These are phyloP conservation scores for Arthrobotrys megalospora DNA, from an alignment of 2,329 filamentous ascomycete genomes.

Conservation along the genomic window DNA sequence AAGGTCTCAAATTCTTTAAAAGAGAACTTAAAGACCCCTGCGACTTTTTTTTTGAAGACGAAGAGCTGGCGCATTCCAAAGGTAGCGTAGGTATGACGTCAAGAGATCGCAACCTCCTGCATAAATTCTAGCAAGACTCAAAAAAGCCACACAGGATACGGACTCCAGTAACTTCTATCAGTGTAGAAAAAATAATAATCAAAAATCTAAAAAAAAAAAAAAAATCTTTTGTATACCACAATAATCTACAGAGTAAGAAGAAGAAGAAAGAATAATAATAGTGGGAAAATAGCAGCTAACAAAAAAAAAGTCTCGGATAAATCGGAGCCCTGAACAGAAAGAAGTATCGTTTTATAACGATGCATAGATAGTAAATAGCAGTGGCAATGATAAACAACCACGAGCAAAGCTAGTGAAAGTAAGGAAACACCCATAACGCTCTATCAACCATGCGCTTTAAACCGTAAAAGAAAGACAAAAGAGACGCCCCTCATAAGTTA, in stretches of 20 bases:
- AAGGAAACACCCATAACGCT: constrained; percentile 58
- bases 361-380: neutral
- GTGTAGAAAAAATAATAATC: neutral
- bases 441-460: constrained; percentile 45
- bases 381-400: constrained; percentile 9
- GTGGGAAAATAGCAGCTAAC: too few relatives aligned
- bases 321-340: neutral
- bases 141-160: too few relatives aligned
- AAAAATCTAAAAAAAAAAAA: constrained; percentile 12
- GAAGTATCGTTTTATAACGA: neutral
- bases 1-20: constrained; percentile 43
- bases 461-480: constrained; percentile 25
- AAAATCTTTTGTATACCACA: constrained; percentile 24
- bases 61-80: constrained; percentile 3
- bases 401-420: constrained; percentile 1
- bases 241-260: constrained; percentile 28
- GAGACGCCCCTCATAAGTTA: constrained; percentile 28
- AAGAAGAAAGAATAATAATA: neutral
- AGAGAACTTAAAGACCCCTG: neutral
- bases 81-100: constrained; percentile 12
- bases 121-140: neutral
- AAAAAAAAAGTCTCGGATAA: neutral
- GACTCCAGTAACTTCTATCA: neutral
- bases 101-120: neutral
- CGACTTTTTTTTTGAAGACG: neutral